Base-by-base conservation (phyloP, 129 eudicot species). In the Centaurea solstitialis region DNA sequence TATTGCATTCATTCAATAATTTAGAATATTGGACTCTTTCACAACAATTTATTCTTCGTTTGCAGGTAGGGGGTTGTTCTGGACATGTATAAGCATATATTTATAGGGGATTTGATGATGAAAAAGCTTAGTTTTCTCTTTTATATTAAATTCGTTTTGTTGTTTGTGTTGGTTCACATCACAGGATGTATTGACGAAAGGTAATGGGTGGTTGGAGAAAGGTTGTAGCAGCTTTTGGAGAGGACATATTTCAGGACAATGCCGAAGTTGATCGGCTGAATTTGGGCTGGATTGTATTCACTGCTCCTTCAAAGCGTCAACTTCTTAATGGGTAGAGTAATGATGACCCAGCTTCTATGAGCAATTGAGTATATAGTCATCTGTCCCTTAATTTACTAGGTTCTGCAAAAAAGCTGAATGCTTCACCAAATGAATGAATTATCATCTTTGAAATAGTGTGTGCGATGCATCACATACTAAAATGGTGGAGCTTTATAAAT, bases 181-280 rank as follows among this genome's bases (percentile, higher is more conserved):
- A 68, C 87, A 94, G 98, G 88, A 92, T 82, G 99, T 88, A 9
- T 79, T 95, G 86, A 93, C 91, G 87, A 95, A 90, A 83, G 97
- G 97, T 28, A 92, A 84, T 22, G n/a, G 94, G 97, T 76, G 99
- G 97, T 26, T 92, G 94, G 94, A 91, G 87, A 76, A 92, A 95
- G 82, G 99, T 93, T 95, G n/a, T n/a, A n/a, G n/a, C n/a, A n/a
- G n/a, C n/a, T n/a, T n/a, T 95, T 83, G 99, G 99, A 9, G 91
- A 93, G 12, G 97, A 95, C 33, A 93, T 95, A 87, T 79, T 95
- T 80, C 91, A 61, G 47, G 86, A 76, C 72, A 83, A 84, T 82
- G 98, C 97, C 69, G 99, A 95, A 83, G 98, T 95, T 57, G 99
- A 95, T 85, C 82, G 99, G 23, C 89, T 87, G 7, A 92, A 95